Percentiles rank a stretch among this genome's conserved stretches.
Conservation (phyloP, 106 monocot species). For the Dioscorea dumetorum region DNA sequence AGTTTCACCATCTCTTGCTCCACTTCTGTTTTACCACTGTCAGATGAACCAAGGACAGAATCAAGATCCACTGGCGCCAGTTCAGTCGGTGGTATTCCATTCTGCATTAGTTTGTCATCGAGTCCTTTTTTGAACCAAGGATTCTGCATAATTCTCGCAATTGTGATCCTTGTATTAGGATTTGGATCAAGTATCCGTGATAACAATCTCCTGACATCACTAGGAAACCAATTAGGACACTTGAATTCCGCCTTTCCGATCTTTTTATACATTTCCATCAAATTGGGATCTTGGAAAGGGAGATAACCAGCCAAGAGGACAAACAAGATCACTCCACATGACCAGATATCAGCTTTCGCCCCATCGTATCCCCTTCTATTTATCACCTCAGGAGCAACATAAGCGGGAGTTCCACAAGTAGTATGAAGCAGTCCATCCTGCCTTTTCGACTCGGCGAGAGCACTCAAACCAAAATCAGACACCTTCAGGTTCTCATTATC, state of each 20-base stretch:
- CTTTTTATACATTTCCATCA: slow-evolving; percentile 49
- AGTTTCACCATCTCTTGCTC: slow-evolving; percentile 20
- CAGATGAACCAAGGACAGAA: slow-evolving; percentile 8
- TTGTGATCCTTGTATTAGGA: slow-evolving; percentile 31
- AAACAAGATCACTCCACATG: slow-evolving; percentile 41
- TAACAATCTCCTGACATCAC: slow-evolving; percentile 24
- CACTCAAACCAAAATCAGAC: slow-evolving; percentile 46
- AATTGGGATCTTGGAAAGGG: slow-evolving; percentile 38
- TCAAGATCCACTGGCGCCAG: slow-evolving; percentile 14
- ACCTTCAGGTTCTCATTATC: slow-evolving; percentile 32
- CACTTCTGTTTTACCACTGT: slow-evolving; percentile 4
- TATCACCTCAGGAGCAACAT: slow-evolving; percentile 50
- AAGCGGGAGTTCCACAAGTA: slow-evolving; percentile 45
- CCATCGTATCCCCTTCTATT: slow-evolving; percentile 45
- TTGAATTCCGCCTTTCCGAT: slow-evolving; percentile 39
- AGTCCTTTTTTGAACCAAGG: slow-evolving; percentile 42
- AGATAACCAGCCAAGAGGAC: slow-evolving; percentile 42
- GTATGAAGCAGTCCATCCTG: slow-evolving; percentile 45
- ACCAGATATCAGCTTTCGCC: slow-evolving; percentile 50
- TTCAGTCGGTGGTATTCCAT: slow-evolving; percentile 16
- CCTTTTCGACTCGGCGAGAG: slow-evolving; percentile 26
- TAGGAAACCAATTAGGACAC: slow-evolving; percentile 35
- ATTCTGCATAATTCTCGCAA: slow-evolving; percentile 33
- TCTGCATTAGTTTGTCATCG: slow-evolving; percentile 9
- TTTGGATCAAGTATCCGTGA: slow-evolving; percentile 34